Conservation (phyloP, 2,329 filamentous ascomycete genomes). For the Stemphylium beticola region DNA sequence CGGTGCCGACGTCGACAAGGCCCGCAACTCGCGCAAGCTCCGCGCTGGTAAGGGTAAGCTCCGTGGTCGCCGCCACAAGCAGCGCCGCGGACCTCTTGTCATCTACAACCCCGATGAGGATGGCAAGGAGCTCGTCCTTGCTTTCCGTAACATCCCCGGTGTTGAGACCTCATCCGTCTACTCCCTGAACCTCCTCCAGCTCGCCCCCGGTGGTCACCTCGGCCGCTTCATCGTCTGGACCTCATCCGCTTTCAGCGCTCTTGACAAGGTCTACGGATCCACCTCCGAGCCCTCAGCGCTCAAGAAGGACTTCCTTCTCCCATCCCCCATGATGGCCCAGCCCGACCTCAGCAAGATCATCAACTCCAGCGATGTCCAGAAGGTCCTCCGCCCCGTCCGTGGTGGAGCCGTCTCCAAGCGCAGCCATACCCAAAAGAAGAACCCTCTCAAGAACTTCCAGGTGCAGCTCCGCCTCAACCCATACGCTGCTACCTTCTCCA, state of each 20-base stretch:
- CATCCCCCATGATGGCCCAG: conserved; percentile 89
- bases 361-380: conserved; percentile 99
- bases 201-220: conserved; percentile 97
- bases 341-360: conserved; percentile 96
- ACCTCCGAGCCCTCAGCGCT: conserved; percentile 86
- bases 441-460: conserved; percentile 99
- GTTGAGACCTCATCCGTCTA: conserved; percentile 96
- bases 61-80: conserved; percentile 92
- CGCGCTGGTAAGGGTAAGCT: conserved; percentile 99
- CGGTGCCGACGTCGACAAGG: conserved; percentile 89
- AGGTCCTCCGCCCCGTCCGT: conserved; percentile 89
- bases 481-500: conserved; percentile 88
- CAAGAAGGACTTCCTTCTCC: conserved; percentile 99
- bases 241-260: conserved; percentile 92
- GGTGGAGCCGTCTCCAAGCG: conserved; percentile 91
- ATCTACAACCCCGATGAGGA: conserved; percentile 97
- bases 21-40: conserved; percentile 94
- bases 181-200: conserved; percentile 97
- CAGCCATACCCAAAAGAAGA: conserved; percentile 96
- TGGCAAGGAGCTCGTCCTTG: conserved; percentile 89
- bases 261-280: conserved; percentile 96
- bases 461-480: conserved; percentile 98
- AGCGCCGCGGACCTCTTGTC: conserved; percentile 96
- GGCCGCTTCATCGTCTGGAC: conserved; percentile 99
- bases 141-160: conserved; percentile 99